phyloP scores from a whole-genome alignment of 768 basidiomycete species.

The Tephrocybe sp. region DNA sequence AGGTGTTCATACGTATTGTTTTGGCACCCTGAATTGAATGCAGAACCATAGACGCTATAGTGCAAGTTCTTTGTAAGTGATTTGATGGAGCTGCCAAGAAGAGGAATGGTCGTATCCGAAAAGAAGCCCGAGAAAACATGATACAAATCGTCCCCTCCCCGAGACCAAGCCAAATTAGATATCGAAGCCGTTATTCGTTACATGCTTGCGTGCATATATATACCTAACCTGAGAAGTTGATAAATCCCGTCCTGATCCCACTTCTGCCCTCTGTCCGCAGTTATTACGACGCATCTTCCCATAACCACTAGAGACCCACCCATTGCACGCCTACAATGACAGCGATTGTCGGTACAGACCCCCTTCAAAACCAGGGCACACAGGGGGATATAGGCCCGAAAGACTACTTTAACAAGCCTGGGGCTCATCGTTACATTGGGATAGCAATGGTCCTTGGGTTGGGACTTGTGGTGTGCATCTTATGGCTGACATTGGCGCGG shows the following conservation, averaged over 20 bases:
- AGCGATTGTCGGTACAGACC: conserved; percentile 23
- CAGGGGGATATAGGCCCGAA: conserved; percentile 16
- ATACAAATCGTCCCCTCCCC: conserved; percentile 29
- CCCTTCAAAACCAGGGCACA: conserved; percentile 21
- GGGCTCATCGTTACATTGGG: conserved; percentile 45
- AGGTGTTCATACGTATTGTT: conserved; percentile 5
- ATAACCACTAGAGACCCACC: conserved; percentile 13
- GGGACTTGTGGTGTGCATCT: conserved; percentile 29
- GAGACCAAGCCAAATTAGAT: conserved; percentile 25
- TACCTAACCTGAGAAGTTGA: conserved; percentile 1
- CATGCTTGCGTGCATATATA: conserved; percentile 12
- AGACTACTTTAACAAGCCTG: conserved; percentile 29
- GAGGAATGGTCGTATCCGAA: conserved; percentile 24
- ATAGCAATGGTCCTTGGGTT: conserved; percentile 39
- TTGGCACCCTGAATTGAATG: not conserved
- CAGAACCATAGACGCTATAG: not conserved
- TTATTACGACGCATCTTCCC: conserved; percentile 18
- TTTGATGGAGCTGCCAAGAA: conserved; percentile 24
- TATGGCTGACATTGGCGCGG: conserved; percentile 37
- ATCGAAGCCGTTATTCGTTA: conserved; percentile 14
- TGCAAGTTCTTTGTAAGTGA: conserved; percentile 10
- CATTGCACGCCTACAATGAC: conserved; percentile 23
- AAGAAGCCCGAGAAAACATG: conserved; percentile 28
- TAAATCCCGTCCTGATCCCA: conserved; percentile 4
- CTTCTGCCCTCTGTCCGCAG: conserved; percentile 5